phyloP scores from a whole-genome alignment of 139 green algal species.

The Ulvella scutata region DNA sequence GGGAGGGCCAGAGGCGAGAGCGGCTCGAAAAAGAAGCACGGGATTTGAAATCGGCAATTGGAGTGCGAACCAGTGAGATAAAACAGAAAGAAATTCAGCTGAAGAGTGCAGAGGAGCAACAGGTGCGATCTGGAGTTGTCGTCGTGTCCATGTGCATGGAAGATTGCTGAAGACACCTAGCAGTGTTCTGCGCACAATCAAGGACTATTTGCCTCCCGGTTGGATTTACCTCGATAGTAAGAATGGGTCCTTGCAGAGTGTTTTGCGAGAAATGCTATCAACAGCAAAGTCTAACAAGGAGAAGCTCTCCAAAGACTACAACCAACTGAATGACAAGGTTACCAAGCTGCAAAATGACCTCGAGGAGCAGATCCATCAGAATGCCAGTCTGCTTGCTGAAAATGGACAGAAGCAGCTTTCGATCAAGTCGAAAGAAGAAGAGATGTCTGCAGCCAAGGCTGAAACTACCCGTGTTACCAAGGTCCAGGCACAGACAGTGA shows the following conservation, averaged over 20 bases:
- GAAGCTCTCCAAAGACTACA: slow-evolving; percentile 74
- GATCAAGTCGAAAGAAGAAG: slow-evolving; percentile 70
- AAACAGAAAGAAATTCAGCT: slow-evolving; percentile 49
- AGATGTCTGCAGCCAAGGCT: slow-evolving; percentile 39
- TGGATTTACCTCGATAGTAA: no score
- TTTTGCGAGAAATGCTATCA: slow-evolving; percentile 46
- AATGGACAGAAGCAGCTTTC: slow-evolving; percentile 68
- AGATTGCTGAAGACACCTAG: neutral
- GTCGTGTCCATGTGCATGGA: neutral
- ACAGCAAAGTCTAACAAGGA: slow-evolving; percentile 47
- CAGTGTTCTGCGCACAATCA: no score
- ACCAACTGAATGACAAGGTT: slow-evolving; percentile 66
- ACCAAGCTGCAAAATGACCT: slow-evolving; percentile 75
- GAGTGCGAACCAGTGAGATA: slow-evolving; percentile 56
- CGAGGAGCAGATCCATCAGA: slow-evolving; percentile 75
- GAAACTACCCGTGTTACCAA: slow-evolving; percentile 54
- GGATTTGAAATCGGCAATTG: slow-evolving; percentile 45
- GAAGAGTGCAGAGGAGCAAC: slow-evolving; percentile 30
- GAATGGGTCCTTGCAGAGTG: neutral
- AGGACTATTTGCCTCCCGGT: no score
- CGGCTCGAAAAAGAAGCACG: slow-evolving; percentile 52
- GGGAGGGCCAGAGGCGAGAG: slow-evolving; percentile 49
- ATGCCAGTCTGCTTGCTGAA: slow-evolving; percentile 71
- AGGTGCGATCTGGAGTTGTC: neutral
- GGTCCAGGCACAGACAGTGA: slow-evolving; percentile 32